phyloP scores from a whole-genome alignment of 768 basidiomycete genomes.

The Suillus weaverae region DNA sequence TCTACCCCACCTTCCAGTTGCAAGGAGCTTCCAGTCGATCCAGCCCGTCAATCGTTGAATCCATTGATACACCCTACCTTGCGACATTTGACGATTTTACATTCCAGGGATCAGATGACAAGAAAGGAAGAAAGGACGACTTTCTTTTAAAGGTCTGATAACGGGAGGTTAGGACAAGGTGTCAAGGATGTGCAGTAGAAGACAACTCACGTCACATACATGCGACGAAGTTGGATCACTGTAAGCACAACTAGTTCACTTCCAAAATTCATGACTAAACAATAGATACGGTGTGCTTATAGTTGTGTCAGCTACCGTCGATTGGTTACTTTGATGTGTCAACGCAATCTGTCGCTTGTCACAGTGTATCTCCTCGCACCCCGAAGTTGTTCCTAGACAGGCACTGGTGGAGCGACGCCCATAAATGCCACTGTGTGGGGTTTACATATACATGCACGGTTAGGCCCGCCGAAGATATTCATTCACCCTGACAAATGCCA shows the following conservation, averaged over 20 bases:
- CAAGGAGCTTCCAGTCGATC: not conserved
- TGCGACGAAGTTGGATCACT: not conserved
- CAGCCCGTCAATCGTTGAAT: not conserved
- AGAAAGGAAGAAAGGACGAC: not conserved
- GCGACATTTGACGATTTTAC: not conserved
- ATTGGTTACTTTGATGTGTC: not conserved
- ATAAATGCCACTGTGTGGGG: not conserved
- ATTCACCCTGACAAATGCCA: not conserved
- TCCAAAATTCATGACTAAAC: not conserved
- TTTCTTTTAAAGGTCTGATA: not conserved
- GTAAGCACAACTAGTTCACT: not conserved
- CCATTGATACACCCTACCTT: not conserved
- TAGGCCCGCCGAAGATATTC: not conserved
- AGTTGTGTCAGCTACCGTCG: not conserved
- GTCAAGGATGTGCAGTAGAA: not conserved
- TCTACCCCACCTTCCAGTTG: not conserved
- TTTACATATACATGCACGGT: not conserved
- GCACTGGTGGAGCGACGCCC: not conserved
- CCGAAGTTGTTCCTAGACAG: not conserved
- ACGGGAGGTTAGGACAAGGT: not conserved
- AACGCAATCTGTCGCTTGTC: not conserved
- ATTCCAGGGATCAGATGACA: not conserved
- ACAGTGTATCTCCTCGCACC: not conserved
- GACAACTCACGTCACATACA: not conserved
- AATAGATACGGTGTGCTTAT: not conserved